Evolutionary conservation across 2,329 filamentous ascomycete genomes (phyloP), one percentile per base, ranked within the genome.

Genomic region (Aspergillus sp.): DNA sequence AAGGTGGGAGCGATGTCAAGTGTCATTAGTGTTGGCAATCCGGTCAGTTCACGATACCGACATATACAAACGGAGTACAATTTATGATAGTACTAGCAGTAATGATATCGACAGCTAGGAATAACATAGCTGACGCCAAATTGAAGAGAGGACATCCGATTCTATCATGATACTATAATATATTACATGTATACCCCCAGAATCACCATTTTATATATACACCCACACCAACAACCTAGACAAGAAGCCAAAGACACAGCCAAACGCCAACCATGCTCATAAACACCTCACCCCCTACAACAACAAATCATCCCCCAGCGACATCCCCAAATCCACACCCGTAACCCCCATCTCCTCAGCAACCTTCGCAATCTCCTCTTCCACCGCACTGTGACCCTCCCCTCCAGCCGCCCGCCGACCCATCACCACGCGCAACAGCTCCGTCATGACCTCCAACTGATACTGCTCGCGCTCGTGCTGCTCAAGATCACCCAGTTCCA

Each of bases 391-490:
- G 5, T 12, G 69, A n/a, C 55, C 67, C 2, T 70, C 63, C 21
- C 69, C 66, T 36, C 59, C 59, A 28, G 68, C 66, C 21, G 72
- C 72, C 53, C 73, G 75, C 21, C 32, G 32, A 13, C 73, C 69
- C 62, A 81, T 71, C 30, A 80, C 74, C 15, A 78, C 67, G 25
- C 77, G 72, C 9, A 80, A 65, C 15, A 81, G 66, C 59, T 76
- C 75, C 5, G 70, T 69, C 69, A 81, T 71, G 41, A 80, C 74
- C 45, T 79, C 76, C n/a, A 81, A 67, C 60, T 80, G 72, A 53
- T 79, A 75, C 36, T 74, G 69, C 58, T 76, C 69, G 43, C 71
- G 72, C 53, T 79, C 76, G 6, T 70, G 66, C 6, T 71, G 70
- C 47, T 75, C 74, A 19, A 79, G 69, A 25, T 76, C 70, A 5